phyloP scores from a whole-genome alignment of 176 grass and related monocot species.

The Carex kokanica region DNA sequence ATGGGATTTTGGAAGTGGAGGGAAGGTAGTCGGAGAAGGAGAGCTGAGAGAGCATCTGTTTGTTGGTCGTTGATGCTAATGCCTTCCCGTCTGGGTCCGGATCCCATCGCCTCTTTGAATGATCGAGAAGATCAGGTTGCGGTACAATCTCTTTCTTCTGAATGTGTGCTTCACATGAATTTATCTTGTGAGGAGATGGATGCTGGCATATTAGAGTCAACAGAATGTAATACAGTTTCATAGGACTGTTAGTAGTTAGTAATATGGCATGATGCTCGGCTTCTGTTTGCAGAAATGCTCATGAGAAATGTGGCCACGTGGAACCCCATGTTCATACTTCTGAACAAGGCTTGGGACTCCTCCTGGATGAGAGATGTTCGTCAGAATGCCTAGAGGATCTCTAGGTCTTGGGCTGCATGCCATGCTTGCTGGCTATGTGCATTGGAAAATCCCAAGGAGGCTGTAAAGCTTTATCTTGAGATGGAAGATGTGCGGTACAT shows the following conservation, averaged over 20 bases:
- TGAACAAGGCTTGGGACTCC: constrained; percentile 18
- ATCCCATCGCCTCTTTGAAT: too few relatives aligned
- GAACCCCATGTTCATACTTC: constrained; percentile 36
- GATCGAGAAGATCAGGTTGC: too few relatives aligned
- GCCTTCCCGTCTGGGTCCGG: too few relatives aligned
- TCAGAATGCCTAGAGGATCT: constrained; percentile 32
- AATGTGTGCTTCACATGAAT: constrained; percentile 27
- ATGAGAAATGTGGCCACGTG: constrained; percentile 38
- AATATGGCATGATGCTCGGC: not conserved
- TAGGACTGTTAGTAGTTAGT: too few relatives aligned
- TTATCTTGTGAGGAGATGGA: constrained; percentile 13
- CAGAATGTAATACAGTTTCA: too few relatives aligned
- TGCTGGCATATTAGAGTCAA: too few relatives aligned
- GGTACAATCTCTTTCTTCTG: constrained; percentile 21
- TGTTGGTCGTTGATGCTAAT: too few relatives aligned
- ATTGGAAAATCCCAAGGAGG: constrained; percentile 28
- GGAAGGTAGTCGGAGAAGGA: too few relatives aligned
- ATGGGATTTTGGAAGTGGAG: too few relatives aligned
- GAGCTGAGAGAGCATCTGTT: too few relatives aligned
- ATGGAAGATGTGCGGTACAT: constrained; percentile 12
- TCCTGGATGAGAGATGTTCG: constrained; percentile 31
- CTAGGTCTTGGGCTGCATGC: constrained; percentile 30
- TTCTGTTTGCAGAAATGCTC: constrained; percentile 22
- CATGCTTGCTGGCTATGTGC: constrained; percentile 33
- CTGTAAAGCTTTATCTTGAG: constrained; percentile 25